These are phyloP conservation scores for Monosporozyma servazzii DNA, from an alignment of 805 yeast genomes.

Conservation along the genomic window DNA sequence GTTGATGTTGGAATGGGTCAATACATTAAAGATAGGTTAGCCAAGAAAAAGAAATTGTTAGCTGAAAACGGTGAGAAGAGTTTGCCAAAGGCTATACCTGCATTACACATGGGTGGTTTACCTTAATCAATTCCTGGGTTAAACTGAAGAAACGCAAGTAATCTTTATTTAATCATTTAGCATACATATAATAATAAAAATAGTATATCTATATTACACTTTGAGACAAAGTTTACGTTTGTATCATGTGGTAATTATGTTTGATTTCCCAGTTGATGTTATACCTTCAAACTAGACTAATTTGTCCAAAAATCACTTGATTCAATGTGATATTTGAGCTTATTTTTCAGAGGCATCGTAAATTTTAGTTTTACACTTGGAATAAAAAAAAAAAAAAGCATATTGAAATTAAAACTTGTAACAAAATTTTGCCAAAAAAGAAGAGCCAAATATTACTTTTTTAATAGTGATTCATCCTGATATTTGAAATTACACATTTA, in stretches of 20 bases:
- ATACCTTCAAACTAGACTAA: too few species aligned
- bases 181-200: too few species aligned
- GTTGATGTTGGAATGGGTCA: conserved; percentile 31
- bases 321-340: too few species aligned
- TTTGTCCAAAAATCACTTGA: too few species aligned
- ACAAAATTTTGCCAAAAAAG: background rate
- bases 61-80: conserved; percentile 23
- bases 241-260: too few species aligned
- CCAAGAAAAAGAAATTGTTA: conserved; percentile 21
- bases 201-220: too few species aligned
- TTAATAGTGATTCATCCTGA: background rate
- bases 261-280: too few species aligned
- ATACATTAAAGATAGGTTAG: conserved; percentile 32
- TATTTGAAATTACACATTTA: too few species aligned
- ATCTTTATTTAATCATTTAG: too few species aligned
- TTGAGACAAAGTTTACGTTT: too few species aligned
- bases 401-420: background rate
- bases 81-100: conserved; percentile 25
- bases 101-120: conserved; percentile 32
- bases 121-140: conserved; percentile 1
- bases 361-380: background rate
- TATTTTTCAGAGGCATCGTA: background rate
- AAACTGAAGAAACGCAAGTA: too few species aligned
- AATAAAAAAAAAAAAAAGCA: background rate
- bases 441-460: background rate